These are phyloP conservation scores for Mycocentrospora acerina DNA, from an alignment of 2,329 filamentous ascomycete genomes.

Conservation along the genomic window DNA sequence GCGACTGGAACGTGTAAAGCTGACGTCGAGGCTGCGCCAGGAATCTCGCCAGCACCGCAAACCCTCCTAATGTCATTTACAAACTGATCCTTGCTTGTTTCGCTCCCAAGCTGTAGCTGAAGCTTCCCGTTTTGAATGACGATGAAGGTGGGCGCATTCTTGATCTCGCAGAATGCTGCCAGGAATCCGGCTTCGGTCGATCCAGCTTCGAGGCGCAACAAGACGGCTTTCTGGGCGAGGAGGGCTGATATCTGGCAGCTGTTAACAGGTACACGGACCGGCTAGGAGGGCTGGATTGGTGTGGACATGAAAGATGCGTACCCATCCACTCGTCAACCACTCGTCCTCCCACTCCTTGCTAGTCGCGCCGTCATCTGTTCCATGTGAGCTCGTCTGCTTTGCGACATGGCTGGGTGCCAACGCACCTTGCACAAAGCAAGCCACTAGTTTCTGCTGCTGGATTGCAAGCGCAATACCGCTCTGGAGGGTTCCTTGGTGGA, in stretches of 20 bases:
- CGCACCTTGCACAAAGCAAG: conserved; percentile 80
- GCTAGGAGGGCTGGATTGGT: not conserved
- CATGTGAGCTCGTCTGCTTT: conserved; percentile 5
- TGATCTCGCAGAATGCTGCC: conserved; percentile 78
- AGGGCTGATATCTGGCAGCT: conserved; percentile 44
- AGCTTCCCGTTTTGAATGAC: conserved; percentile 79
- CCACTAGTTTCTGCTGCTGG: conserved; percentile 72
- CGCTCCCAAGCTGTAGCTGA: conserved; percentile 72
- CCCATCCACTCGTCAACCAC: conserved; percentile 54
- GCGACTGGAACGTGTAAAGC: conserved; percentile 10
- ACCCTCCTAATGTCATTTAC: conserved; percentile 54
- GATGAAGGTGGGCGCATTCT: conserved; percentile 74
- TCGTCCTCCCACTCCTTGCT: conserved; percentile 73
- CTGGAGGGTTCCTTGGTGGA: conserved; percentile 77
- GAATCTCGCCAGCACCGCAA: conserved; percentile 31
- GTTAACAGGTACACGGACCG: not conserved
- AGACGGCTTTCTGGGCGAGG: conserved; percentile 64
- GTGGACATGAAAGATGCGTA: conserved; percentile 14
- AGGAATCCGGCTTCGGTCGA: conserved; percentile 82
- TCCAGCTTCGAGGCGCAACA: conserved; percentile 69
- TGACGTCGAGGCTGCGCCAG: conserved; percentile 17
- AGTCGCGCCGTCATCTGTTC: conserved; percentile 66
- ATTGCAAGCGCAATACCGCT: conserved; percentile 78
- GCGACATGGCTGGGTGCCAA: conserved; percentile 1
- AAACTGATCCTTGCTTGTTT: conserved; percentile 67